These are phyloP conservation scores for Alternaria novae-zelandiae DNA, from an alignment of 2,329 filamentous ascomycete genomes.

Conservation along the genomic window DNA sequence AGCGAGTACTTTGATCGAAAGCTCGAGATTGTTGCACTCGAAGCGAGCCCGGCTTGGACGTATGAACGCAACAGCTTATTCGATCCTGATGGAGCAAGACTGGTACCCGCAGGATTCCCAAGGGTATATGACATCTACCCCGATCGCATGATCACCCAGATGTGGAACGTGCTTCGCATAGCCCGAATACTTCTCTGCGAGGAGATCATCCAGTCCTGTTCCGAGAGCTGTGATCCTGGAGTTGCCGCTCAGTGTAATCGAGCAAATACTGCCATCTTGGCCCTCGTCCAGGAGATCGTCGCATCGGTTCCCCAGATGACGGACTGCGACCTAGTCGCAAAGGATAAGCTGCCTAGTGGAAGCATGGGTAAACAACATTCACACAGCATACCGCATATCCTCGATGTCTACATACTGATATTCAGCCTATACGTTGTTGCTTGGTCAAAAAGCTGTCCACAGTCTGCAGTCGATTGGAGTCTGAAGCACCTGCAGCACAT, in stretches of 20 bases:
- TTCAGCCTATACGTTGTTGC: constrained; percentile 23
- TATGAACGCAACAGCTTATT: constrained; percentile 14
- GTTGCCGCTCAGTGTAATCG: not conserved
- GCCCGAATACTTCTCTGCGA: constrained; percentile 44
- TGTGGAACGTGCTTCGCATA: constrained; percentile 40
- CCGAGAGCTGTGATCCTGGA: not conserved
- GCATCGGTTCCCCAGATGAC: constrained; percentile 43
- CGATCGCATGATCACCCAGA: constrained; percentile 36
- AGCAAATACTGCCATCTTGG: constrained; percentile 25
- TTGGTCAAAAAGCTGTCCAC: constrained; percentile 13
- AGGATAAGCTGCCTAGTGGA: constrained; percentile 18
- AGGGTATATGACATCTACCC: constrained; percentile 38
- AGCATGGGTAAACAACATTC: constrained; percentile 2
- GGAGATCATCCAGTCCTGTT: constrained; percentile 20
- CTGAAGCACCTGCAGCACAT: constrained; percentile 16
- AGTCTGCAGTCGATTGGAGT: constrained; percentile 3
- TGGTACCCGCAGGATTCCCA: constrained; percentile 14
- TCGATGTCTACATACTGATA: constrained; percentile 26
- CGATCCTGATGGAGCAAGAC: not conserved
- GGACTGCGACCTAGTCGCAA: constrained; percentile 26
- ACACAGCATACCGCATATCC: constrained; percentile 20
- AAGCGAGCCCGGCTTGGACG: constrained; percentile 26
- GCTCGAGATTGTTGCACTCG: constrained; percentile 24
- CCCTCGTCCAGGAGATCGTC: constrained; percentile 38
- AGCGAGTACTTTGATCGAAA: constrained; percentile 32